Percentiles rank a stretch among this genome's conserved stretches.
Evolutionary conservation across 805 yeast species (phyloP).

Genomic region (Blastobotrys peoriensis): DNA sequence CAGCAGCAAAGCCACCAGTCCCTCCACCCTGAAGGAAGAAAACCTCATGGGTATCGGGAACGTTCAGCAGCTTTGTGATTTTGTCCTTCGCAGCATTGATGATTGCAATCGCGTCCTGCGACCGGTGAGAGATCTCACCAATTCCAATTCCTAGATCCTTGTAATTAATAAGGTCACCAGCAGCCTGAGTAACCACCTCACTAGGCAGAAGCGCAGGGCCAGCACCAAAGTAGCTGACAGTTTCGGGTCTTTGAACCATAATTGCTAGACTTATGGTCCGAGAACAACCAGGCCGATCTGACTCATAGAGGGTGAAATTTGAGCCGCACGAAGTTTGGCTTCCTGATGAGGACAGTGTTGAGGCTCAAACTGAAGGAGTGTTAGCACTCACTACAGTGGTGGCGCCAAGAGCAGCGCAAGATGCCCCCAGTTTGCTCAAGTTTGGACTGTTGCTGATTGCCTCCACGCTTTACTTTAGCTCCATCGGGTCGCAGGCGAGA

Average conservation of each 20-base stretch:
- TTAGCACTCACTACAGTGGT: too few relatives aligned
- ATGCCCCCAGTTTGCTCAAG: too few relatives aligned
- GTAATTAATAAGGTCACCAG: conserved; percentile 70
- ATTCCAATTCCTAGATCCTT: conserved; percentile 71
- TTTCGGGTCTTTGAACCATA: conserved; percentile 15
- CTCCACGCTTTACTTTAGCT: too few relatives aligned
- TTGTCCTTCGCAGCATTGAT: conserved; percentile 70
- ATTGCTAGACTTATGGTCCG: conserved; percentile 1
- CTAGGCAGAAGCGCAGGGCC: conserved; percentile 96
- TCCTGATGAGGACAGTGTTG: too few relatives aligned
- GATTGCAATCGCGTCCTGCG: conserved; percentile 70
- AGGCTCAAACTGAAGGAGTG: too few relatives aligned
- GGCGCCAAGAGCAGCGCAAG: too few relatives aligned
- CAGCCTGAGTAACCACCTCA: conserved; percentile 78
- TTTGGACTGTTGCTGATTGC: too few relatives aligned
- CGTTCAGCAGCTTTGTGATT: conserved; percentile 54
- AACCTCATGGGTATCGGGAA: conserved; percentile 92
- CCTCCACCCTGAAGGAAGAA: conserved; percentile 98
- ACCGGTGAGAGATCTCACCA: conserved; percentile 96
- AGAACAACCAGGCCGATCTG: too few relatives aligned
- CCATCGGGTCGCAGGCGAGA: too few relatives aligned
- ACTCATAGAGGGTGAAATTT: too few relatives aligned
- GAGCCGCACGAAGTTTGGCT: too few relatives aligned
- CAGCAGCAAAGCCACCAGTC: conserved; percentile 87
- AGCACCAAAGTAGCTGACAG: conserved; percentile 75